phyloP scores from a whole-genome alignment of 768 basidiomycete species.

The Hygrophorus pudorinus region DNA sequence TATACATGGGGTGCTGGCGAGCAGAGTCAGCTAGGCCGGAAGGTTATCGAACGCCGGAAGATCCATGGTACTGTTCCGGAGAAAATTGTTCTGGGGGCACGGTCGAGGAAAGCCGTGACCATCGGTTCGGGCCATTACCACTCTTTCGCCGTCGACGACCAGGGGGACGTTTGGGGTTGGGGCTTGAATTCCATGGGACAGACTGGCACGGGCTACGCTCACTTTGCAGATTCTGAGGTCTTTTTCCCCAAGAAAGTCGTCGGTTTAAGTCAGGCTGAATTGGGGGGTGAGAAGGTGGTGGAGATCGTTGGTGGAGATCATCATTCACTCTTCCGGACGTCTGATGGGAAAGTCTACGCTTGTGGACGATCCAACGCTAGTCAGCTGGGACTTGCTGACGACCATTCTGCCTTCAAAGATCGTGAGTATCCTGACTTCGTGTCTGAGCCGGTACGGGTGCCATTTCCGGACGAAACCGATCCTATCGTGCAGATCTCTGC shows the following conservation, averaged over 20 bases:
- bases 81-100: constrained; percentile 64
- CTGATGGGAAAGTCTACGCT: constrained; percentile 74
- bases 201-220: constrained; percentile 48
- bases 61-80: constrained; percentile 86
- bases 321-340: constrained; percentile 84
- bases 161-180: constrained; percentile 87
- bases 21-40: constrained; percentile 84
- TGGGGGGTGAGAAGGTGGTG: constrained; percentile 50
- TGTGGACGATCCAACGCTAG: constrained; percentile 79
- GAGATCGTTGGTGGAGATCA: constrained; percentile 81
- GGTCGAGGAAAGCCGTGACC: constrained; percentile 45
- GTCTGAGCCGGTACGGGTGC: constrained; percentile 51
- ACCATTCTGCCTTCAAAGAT: constrained; percentile 57
- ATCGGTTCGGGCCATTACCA: constrained; percentile 80
- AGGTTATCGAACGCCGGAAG: constrained; percentile 80
- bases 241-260: constrained; percentile 56
- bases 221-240: constrained; percentile 41
- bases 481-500: constrained; percentile 55
- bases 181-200: constrained; percentile 91
- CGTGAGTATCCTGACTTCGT: constrained; percentile 50
- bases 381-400: constrained; percentile 70
- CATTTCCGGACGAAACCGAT: constrained; percentile 56
- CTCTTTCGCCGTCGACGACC: constrained; percentile 83
- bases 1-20: constrained; percentile 89
- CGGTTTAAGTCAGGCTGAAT: constrained; percentile 49